phyloP scores from a whole-genome alignment of 805 yeast species.

The Yamadazyma insecticola region DNA sequence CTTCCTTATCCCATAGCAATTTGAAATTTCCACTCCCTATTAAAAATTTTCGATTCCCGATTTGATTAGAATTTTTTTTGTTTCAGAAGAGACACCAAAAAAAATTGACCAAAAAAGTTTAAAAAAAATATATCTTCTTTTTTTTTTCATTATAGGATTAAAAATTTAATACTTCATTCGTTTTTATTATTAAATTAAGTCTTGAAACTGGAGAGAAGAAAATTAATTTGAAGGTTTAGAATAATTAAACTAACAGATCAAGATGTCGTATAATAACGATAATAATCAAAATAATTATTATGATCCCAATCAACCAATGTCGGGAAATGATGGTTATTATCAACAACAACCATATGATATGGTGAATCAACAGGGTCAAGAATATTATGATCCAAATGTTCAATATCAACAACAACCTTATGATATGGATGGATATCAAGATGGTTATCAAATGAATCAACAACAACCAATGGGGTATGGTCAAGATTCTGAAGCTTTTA shows the following conservation, averaged over 20 bases:
- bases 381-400: constrained; percentile 46
- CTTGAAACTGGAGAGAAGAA: no score
- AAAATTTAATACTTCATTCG: no score
- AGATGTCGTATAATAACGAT: constrained; percentile 64
- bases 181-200: no score
- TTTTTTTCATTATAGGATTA: no score
- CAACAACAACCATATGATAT: constrained; percentile 25
- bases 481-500: constrained; percentile 58
- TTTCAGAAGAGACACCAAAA: no score
- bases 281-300: constrained; percentile 43
- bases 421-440: constrained; percentile 45
- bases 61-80: no score
- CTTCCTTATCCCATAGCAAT: no score
- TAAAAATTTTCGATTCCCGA: no score
- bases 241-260: constrained; percentile 3
- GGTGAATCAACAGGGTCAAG: constrained; percentile 29
- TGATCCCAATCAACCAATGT: constrained; percentile 41
- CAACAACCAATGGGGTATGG: constrained; percentile 25
- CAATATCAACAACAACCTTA: constrained; percentile 47
- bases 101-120: no score
- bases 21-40: no score
- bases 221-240: no score
- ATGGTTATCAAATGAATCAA: constrained; percentile 43
- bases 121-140: no score
- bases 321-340: constrained; percentile 27